These are phyloP conservation scores for Casuarina equisetifolia DNA, from an alignment of 306 rosid genomes.

Conservation along the genomic window DNA sequence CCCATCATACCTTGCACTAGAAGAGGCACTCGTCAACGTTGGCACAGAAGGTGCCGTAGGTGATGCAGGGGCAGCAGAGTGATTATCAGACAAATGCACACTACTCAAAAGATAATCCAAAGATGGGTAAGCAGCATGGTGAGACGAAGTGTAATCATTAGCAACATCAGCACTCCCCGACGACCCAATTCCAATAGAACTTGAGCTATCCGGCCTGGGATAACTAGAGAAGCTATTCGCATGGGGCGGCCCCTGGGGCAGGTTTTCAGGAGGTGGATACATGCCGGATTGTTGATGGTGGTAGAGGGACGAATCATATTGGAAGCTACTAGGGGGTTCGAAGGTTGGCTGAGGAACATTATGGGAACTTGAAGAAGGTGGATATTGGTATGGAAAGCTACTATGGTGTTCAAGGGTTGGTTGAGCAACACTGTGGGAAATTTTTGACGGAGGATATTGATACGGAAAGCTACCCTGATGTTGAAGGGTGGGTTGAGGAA, in stretches of 20 bases:
- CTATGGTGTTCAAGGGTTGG: slow-evolving; percentile 48
- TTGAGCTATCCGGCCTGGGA: slow-evolving; percentile 34
- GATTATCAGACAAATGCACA: slow-evolving; percentile 52
- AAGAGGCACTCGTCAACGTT: slow-evolving; percentile 33
- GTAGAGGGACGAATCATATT: slow-evolving; percentile 49
- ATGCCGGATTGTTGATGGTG: slow-evolving; percentile 42
- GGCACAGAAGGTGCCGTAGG: slow-evolving; percentile 42
- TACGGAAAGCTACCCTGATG: slow-evolving; percentile 59
- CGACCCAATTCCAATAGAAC: slow-evolving; percentile 21
- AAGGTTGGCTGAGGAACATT: slow-evolving; percentile 43
- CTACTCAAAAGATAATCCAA: slow-evolving; percentile 55
- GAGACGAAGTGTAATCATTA: slow-evolving; percentile 27
- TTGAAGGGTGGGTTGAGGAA: slow-evolving; percentile 47
- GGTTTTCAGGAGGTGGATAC: slow-evolving; percentile 37
- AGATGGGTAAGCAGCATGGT: slow-evolving; percentile 54
- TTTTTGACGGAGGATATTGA: slow-evolving; percentile 36
- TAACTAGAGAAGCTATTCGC: slow-evolving; percentile 55
- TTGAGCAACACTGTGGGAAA: slow-evolving; percentile 29
- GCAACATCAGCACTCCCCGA: slow-evolving; percentile 22
- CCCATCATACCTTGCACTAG: slow-evolving; percentile 39
- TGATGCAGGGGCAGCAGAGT: slow-evolving; percentile 44
- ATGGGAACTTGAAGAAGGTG: slow-evolving; percentile 27
- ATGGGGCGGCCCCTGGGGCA: slow-evolving; percentile 26
- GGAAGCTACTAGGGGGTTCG: slow-evolving; percentile 57
- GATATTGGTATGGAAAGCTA: slow-evolving; percentile 56